Evolutionary conservation across 768 basidiomycete species (phyloP).

Genomic region (Phallus indusiatus): DNA sequence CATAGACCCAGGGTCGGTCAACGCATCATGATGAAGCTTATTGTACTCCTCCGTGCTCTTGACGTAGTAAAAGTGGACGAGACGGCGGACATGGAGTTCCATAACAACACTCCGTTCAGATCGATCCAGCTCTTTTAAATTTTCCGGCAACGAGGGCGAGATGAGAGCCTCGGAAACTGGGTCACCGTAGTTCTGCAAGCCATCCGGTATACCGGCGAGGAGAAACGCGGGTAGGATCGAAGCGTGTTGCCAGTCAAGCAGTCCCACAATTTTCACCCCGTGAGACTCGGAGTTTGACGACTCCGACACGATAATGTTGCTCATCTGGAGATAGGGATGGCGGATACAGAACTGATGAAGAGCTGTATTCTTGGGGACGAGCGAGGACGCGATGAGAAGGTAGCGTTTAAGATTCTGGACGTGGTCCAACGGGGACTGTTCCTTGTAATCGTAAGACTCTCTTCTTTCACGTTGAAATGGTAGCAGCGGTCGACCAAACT

Average conservation of each 20-base stretch:
- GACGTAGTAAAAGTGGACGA: conserved; percentile 43
- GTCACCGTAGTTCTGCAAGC: conserved; percentile 40
- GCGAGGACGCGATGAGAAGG: conserved; percentile 36
- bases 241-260: conserved; percentile 49
- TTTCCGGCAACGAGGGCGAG: conserved; percentile 33
- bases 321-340: conserved; percentile 31
- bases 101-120: conserved; percentile 21
- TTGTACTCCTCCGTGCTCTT: conserved; percentile 36
- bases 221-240: conserved; percentile 45
- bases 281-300: conserved; percentile 31
- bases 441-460: conserved; percentile 33
- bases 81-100: conserved; percentile 34
- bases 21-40: conserved; percentile 29
- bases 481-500: conserved; percentile 38
- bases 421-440: conserved; percentile 36
- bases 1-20: conserved; percentile 27
- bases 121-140: conserved; percentile 32
- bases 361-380: conserved; percentile 31
- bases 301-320: conserved; percentile 40
- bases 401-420: conserved; percentile 40
- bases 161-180: conserved; percentile 27
- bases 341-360: conserved; percentile 39
- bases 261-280: conserved; percentile 25
- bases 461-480: conserved; percentile 36
- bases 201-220: conserved; percentile 34